Percentiles rank a stretch among this genome's conserved stretches.
Evolutionary conservation across 345 rosid genomes (phyloP).

Genomic region (Psidium guajava): DNA sequence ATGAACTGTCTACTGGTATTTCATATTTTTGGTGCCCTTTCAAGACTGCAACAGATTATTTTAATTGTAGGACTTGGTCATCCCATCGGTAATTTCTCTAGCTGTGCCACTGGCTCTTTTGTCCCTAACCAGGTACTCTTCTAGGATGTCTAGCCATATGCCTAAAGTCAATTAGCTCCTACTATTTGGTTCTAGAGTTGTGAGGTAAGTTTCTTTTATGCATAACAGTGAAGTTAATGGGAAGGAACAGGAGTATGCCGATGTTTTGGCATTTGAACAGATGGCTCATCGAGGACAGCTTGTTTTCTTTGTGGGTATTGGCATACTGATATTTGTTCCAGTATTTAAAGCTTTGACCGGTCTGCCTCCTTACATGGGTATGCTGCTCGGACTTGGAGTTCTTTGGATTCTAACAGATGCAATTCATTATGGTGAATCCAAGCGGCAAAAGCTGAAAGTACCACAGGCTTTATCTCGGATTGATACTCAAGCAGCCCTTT

Average conservation of each 20-base stretch:
- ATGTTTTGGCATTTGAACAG: slow-evolving; percentile 72
- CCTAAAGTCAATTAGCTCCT: slow-evolving; percentile 1
- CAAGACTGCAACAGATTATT: background rate
- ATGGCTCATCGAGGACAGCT: slow-evolving; percentile 76
- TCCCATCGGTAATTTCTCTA: slow-evolving; percentile 76
- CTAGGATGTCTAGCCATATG: background rate
- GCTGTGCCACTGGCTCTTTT: slow-evolving; percentile 78
- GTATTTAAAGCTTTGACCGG: too few species aligned
- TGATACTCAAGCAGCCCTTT: slow-evolving; percentile 86
- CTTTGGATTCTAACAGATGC: too few species aligned
- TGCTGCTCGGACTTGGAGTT: too few species aligned
- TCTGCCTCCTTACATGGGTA: too few species aligned
- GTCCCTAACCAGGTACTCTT: slow-evolving; percentile 72
- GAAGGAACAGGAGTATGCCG: slow-evolving; percentile 41
- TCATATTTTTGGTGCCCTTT: background rate
- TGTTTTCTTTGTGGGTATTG: too few species aligned
- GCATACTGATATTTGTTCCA: too few species aligned
- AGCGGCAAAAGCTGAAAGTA: slow-evolving; percentile 77
- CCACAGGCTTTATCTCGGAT: slow-evolving; percentile 93
- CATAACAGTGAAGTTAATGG: slow-evolving; percentile 75
- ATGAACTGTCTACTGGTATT: background rate
- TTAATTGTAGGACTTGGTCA: slow-evolving; percentile 43
- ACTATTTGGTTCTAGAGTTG: background rate
- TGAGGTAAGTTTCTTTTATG: slow-evolving; percentile 1
- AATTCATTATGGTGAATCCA: slow-evolving; percentile 79